Evolutionary conservation across 2,329 filamentous ascomycete species (phyloP).

Genomic region (Aphanoascus verrucosus): DNA sequence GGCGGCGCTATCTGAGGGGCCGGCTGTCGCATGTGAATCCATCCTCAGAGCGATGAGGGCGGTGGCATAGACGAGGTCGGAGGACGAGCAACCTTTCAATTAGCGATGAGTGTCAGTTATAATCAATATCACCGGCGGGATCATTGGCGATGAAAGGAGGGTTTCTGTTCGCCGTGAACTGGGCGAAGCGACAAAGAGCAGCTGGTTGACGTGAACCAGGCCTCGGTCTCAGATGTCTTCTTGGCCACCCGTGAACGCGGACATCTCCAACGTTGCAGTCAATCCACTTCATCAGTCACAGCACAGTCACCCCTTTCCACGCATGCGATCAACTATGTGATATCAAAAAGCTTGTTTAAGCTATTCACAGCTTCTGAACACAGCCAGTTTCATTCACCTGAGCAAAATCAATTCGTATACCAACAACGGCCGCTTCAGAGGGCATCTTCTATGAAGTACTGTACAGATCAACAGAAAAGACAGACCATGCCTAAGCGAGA

Average conservation of each 20-base stretch:
- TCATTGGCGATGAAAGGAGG: not conserved
- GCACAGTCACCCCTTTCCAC: too few relatives aligned
- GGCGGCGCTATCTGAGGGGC: constrained; percentile 3
- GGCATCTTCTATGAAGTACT: too few relatives aligned
- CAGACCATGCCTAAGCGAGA: too few relatives aligned
- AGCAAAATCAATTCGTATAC: too few relatives aligned
- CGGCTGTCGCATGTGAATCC: constrained; percentile 7
- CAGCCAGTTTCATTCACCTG: too few relatives aligned
- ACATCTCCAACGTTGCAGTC: too few relatives aligned
- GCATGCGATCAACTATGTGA: too few relatives aligned
- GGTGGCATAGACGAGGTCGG: not conserved
- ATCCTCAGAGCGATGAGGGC: not conserved
- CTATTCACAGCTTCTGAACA: too few relatives aligned
- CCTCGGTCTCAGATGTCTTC: not conserved
- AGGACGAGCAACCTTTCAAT: not conserved
- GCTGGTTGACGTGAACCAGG: not conserved
- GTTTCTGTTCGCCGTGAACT: not conserved
- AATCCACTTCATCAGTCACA: too few relatives aligned
- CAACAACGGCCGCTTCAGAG: too few relatives aligned
- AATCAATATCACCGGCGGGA: not conserved
- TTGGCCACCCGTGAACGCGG: not conserved
- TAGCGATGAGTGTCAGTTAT: not conserved
- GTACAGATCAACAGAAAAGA: too few relatives aligned
- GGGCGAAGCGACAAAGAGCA: not conserved
- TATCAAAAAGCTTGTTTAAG: too few relatives aligned